Evolutionary conservation across 2,329 filamentous ascomycete genomes (phyloP).

Genomic region (Beauveria caledonica): DNA sequence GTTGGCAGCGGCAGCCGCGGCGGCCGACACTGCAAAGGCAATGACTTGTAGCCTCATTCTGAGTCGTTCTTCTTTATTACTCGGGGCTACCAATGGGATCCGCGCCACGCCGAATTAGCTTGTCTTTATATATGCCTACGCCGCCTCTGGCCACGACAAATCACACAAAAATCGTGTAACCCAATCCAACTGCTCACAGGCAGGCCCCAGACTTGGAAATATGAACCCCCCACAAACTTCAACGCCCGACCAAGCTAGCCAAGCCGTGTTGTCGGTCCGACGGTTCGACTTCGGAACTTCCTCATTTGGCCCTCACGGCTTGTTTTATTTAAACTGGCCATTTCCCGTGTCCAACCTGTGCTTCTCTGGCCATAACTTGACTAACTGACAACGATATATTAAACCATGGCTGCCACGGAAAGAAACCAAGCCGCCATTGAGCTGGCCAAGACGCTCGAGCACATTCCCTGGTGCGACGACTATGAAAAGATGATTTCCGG

Average conservation of each 20-base stretch:
- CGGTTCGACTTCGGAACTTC: conserved; percentile 6
- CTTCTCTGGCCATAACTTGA: neutral
- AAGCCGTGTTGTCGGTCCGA: conserved; percentile 7
- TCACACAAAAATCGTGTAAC: neutral
- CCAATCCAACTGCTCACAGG: neutral
- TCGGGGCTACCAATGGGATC: neutral
- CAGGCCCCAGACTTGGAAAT: neutral
- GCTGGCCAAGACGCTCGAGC: conserved; percentile 37
- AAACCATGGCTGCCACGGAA: conserved; percentile 19
- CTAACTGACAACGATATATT: neutral
- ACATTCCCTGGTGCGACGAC: conserved; percentile 50
- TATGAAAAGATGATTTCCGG: conserved; percentile 59
- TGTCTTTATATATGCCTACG: neutral
- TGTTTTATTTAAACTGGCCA: neutral
- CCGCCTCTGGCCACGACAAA: neutral
- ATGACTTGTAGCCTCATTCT: neutral
- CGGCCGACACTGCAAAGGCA: neutral
- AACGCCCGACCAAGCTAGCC: neutral
- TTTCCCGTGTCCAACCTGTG: neutral
- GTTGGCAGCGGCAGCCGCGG: neutral
- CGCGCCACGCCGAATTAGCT: neutral
- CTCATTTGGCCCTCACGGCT: neutral
- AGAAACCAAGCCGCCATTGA: conserved; percentile 36
- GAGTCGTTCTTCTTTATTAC: neutral
- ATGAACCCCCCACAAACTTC: conserved; percentile 1